Evolutionary conservation across 768 basidiomycete genomes (phyloP), one percentile per base, ranked within the genome.

Genomic region (Lactarius psammicola): DNA sequence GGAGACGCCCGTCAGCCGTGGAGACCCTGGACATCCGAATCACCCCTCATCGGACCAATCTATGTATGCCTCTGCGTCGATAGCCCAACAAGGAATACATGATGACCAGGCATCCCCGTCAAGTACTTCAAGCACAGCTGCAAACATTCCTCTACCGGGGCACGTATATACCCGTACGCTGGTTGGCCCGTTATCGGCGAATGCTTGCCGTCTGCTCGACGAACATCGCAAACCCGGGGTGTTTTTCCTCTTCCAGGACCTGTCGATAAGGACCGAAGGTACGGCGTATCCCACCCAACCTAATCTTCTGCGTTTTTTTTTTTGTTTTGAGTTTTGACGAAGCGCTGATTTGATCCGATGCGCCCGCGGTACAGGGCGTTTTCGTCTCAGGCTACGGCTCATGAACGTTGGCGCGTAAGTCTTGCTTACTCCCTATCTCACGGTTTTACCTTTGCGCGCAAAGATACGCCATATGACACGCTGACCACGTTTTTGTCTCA

Each of bases 261-360:
- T 98, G 60, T 94, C 92, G 55, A 90, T 98, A 56, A 85, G 95
- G 64, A 95, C 92, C 23, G 95, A 98, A 84, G 92, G 92, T 89
- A 76, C 73, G 73, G 56, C 36, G 54, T 66, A 28, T 55, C 63
- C 56, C 54, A 7, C 33, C 54, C 49, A 17, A 28, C 60, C 65
- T 59, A 56, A 9, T 18, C 54, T 15, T 4, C 61, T 65, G n/a
- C 66, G 67, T 64, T 62, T 65, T 11, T 20, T 38, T 26, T 34
- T 34, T 36, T 28, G 13, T 60, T 56, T 60, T 26, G 33, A 46
- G 55, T 28, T 36, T 30, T 34, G 40, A 38, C 10, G 5, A 8
- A 67, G 62, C 66, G 60, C 64, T 68, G 64, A 69, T 66, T 60
- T 51, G 56, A 59, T 66, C 33, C 30, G 65, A 55, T 40, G 36